Percentiles rank a stretch among this genome's conserved stretches.
These are phyloP conservation scores for Globisporangium rhizosaccharum DNA, from an alignment of 352 stramenopile species.

Conservation along the genomic window DNA sequence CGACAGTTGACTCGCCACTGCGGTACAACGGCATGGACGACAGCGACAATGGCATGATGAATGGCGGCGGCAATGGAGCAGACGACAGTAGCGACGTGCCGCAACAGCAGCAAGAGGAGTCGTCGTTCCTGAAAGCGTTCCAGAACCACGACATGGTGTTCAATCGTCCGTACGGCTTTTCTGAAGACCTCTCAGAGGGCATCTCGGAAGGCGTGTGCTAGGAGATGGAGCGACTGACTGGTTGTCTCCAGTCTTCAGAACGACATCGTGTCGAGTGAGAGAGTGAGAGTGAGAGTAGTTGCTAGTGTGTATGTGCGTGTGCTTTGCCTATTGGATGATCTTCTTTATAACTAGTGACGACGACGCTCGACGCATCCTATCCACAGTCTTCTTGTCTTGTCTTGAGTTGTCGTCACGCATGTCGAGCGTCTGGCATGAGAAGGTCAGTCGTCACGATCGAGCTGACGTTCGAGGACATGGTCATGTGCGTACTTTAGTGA, in stretches of 20 bases:
- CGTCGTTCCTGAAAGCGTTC: slow-evolving; percentile 66
- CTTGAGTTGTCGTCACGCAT: too few species aligned
- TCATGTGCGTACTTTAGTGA: too few species aligned
- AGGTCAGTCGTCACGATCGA: too few species aligned
- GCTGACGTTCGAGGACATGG: too few species aligned
- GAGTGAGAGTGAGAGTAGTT: neutral
- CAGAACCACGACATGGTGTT: slow-evolving; percentile 61
- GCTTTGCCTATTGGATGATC: too few species aligned
- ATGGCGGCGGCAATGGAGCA: neutral
- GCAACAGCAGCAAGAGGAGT: slow-evolving; percentile 21
- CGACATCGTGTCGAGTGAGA: slow-evolving; percentile 3
- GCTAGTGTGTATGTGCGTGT: too few species aligned
- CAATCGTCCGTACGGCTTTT: slow-evolving; percentile 54
- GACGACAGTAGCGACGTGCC: neutral
- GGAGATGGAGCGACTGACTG: too few species aligned
- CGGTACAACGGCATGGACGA: slow-evolving; percentile 33
- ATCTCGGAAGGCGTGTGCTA: slow-evolving; percentile 80
- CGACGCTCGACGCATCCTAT: too few species aligned
- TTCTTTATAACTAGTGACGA: too few species aligned
- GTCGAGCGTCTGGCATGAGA: too few species aligned
- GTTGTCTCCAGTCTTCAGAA: too few species aligned
- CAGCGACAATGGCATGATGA: neutral
- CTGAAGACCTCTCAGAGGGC: slow-evolving; percentile 68
- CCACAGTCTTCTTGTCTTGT: too few species aligned
- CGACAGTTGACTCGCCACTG: slow-evolving; percentile 33